A percentile compares a stretch with the other conserved stretches of the same genome.
phyloP scores from a whole-genome alignment of 192 early-diverging fungal species.

The Coemansia sp. region DNA sequence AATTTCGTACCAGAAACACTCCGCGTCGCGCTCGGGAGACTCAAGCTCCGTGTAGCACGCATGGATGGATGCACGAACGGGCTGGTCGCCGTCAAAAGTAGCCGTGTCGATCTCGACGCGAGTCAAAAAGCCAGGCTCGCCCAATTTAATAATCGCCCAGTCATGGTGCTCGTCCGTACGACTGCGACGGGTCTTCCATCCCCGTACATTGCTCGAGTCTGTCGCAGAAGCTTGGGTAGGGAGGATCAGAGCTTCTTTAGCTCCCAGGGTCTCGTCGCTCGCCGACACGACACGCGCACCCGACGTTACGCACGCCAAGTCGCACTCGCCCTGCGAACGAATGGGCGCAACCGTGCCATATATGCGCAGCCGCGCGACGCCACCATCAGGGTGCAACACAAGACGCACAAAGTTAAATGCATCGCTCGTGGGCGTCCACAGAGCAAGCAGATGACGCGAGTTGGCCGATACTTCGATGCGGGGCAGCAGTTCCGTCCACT shows the following conservation, averaged over 20 bases:
- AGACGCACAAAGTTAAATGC: conserved; percentile 63
- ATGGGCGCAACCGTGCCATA: conserved; percentile 58
- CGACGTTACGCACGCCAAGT: conserved; percentile 62
- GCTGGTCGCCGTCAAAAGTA: conserved; percentile 85
- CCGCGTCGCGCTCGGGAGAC: conserved; percentile 51
- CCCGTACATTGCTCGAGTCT: conserved; percentile 57
- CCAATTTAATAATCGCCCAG: conserved; percentile 73
- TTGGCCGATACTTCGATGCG: conserved; percentile 65
- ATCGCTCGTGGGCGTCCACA: conserved; percentile 50
- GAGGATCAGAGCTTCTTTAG: conserved; percentile 73
- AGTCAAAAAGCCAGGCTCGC: conserved; percentile 69
- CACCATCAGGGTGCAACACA: conserved; percentile 73
- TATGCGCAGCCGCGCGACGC: conserved; percentile 68
- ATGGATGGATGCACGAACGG: conserved; percentile 64
- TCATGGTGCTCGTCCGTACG: conserved; percentile 64
- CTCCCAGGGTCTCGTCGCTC: conserved; percentile 68
- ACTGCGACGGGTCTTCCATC: conserved; percentile 86
- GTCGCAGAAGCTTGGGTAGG: conserved; percentile 69
- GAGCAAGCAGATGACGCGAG: conserved; percentile 61
- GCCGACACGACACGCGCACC: conserved; percentile 60
- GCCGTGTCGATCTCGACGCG: conserved; percentile 80
- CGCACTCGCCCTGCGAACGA: conserved; percentile 54
- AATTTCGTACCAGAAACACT: conserved; percentile 69
- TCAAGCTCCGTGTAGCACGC: conserved; percentile 58
- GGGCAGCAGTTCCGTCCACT: conserved; percentile 68